Evolutionary conservation across 23 red algal species (phyloP).

Genomic region (Pyropia haitanensis): DNA sequence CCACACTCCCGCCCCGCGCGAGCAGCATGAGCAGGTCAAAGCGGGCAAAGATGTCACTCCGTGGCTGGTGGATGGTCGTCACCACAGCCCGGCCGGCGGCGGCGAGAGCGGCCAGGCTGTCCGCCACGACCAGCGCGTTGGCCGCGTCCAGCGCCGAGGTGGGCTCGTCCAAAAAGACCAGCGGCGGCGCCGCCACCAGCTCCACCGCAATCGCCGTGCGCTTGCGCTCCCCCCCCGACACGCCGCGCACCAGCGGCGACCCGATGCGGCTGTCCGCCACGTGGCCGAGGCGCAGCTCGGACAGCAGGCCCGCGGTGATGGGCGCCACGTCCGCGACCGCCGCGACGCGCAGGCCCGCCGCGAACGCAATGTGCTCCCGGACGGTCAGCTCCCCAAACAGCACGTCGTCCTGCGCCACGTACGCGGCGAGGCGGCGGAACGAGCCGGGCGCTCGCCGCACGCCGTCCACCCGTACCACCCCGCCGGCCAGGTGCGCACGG

Average conservation of each 20-base stretch:
- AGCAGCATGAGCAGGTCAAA: constrained; percentile 71
- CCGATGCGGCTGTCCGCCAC: constrained; percentile 51
- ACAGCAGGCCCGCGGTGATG: constrained; percentile 26
- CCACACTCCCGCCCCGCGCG: constrained; percentile 34
- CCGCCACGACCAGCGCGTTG: constrained; percentile 57
- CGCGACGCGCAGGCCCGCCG: constrained; percentile 31
- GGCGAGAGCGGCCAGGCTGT: constrained; percentile 35
- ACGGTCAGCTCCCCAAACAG: constrained; percentile 94
- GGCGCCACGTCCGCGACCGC: constrained; percentile 4
- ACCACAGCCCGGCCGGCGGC: constrained; percentile 65
- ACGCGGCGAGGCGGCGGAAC: constrained; percentile 49
- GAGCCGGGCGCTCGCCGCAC: constrained; percentile 21
- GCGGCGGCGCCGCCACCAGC: constrained; percentile 77
- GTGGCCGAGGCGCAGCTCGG: constrained; percentile 50
- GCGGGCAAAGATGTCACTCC: constrained; percentile 64
- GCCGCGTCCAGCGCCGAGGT: constrained; percentile 58
- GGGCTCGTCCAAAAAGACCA: constrained; percentile 63
- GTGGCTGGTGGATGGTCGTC: constrained; percentile 95
- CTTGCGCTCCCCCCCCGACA: constrained; percentile 77
- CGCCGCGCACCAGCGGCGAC: constrained; percentile 30
- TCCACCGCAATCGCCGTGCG: constrained; percentile 72
- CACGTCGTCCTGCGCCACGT: constrained; percentile 75
- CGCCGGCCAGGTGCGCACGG: constrained; percentile 22
- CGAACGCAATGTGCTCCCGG: constrained; percentile 64
- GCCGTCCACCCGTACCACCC: constrained; percentile 53